Evolutionary conservation across 805 yeast species (phyloP).

Genomic region (Wickerhamomyces alni): DNA sequence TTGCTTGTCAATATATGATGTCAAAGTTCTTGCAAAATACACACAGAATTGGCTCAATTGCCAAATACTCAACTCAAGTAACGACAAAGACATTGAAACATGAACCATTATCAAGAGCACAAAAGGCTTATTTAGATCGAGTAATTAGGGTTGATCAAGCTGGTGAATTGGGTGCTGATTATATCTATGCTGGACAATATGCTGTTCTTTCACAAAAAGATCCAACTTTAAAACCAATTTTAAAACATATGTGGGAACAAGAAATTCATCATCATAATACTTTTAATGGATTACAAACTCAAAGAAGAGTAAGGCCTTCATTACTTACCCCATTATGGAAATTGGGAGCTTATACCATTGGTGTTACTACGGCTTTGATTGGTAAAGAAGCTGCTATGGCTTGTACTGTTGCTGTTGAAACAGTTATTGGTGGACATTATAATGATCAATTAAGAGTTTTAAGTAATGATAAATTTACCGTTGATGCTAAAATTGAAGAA

Average conservation of each 20-base stretch:
- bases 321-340: conserved; percentile 91
- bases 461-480: conserved; percentile 51
- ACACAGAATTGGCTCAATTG: no score
- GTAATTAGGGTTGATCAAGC: conserved; percentile 94
- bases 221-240: conserved; percentile 72
- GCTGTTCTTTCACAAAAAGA: conserved; percentile 61
- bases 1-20: no score
- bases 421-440: conserved; percentile 95
- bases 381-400: conserved; percentile 99
- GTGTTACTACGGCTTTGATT: conserved; percentile 77
- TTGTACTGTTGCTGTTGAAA: conserved; percentile 97
- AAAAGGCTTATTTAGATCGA: conserved; percentile 64
- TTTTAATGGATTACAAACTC: conserved; percentile 69
- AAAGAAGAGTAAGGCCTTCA: conserved; percentile 85
- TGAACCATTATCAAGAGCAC: conserved; percentile 38
- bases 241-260: conserved; percentile 98
- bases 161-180: conserved; percentile 94
- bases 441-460: conserved; percentile 81
- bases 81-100: conserved; percentile 1
- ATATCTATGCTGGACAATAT: conserved; percentile 89
- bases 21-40: no score
- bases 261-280: conserved; percentile 87
- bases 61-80: conserved; percentile 2
- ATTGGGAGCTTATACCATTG: conserved; percentile 81
- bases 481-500: conserved; percentile 29